phyloP scores from a whole-genome alignment of 1,284 basidiomycete genomes.

The Boletus mariae region DNA sequence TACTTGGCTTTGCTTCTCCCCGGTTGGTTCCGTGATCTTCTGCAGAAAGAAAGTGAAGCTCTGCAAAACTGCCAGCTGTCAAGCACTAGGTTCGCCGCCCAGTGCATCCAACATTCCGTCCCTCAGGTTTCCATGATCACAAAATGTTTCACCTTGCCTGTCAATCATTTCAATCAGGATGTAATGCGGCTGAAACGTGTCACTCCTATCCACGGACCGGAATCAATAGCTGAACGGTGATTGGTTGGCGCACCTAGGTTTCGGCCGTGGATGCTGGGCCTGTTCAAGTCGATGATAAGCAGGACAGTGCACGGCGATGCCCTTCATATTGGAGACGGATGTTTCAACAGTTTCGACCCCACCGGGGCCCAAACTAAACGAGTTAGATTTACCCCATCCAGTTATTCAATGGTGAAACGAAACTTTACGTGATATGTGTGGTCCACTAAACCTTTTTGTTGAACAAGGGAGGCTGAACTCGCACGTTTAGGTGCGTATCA shows the following conservation, averaged over 20 bases:
- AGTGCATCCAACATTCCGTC: not conserved
- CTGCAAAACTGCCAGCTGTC: slow-evolving; percentile 9
- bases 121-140: slow-evolving; percentile 19
- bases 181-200: slow-evolving; percentile 29
- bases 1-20: not conserved
- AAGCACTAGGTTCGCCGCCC: not conserved
- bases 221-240: slow-evolving; percentile 8
- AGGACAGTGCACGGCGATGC: slow-evolving; percentile 2
- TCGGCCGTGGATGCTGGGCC: slow-evolving; percentile 8
- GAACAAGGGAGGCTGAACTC: not conserved
- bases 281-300: not conserved
- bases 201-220: slow-evolving; percentile 8
- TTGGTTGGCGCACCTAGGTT: slow-evolving; percentile 12
- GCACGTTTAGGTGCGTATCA: slow-evolving; percentile 9
- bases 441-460: slow-evolving; percentile 1
- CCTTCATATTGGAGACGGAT: not conserved
- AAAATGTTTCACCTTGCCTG: slow-evolving; percentile 19
- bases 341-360: not conserved
- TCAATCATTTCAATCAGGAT: slow-evolving; percentile 13
- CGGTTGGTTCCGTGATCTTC: not conserved
- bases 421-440: slow-evolving; percentile 12
- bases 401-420: slow-evolving; percentile 8
- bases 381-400: slow-evolving; percentile 11
- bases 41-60: not conserved
- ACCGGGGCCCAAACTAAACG: not conserved